Evolutionary conservation across 768 basidiomycete species (phyloP), one percentile per base, ranked within the genome.

Genomic region (Coprinopsis strossmayeri): DNA sequence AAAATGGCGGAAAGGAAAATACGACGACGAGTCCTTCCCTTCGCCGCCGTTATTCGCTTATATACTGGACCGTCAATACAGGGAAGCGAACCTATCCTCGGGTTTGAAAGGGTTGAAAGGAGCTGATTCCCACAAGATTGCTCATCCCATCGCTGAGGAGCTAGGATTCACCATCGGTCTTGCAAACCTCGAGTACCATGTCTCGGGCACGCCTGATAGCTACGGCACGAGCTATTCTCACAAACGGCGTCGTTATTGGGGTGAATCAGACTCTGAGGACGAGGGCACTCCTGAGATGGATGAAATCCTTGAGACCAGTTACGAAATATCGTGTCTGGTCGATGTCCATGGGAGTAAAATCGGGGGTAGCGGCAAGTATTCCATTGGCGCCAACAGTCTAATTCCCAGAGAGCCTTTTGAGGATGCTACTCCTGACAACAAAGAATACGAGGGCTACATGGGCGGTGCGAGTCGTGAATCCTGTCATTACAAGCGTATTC

Each of bases 381-480:
- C 47, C 1, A 20, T 71, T 5, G 48, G 54, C 1, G 48, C 60
- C 25, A 55, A 60, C 10, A 57, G 59, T 30, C 54, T 72, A 13
- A 59, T 73, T 23, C 69, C 68, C 0, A 57, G 57, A 32, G 50
- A 69, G 37, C 57, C 64, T 0, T 71, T 73, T 51, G 61, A 70
- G 26, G 64, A 54, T 23, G 45, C 27, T 4, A 45, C 48, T 11
- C 70, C 70, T 3, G 67, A 72, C 48, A 57, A 66, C 2, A 54
- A 57, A 15, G 61, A 71, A 2, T 72, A 70, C 39, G 69, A 70
- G 44, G 68, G 69, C 20, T 73, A 72, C 52, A 61, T 62, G 56
- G 70, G 67, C 11, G 71, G 72, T 55, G 73, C 72, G 51, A 35
- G 53, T 51, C 13, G n/a, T n/a, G n/a, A n/a, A n/a, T n/a, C n/a